Evolutionary conservation across 2,329 filamentous ascomycete genomes (phyloP), one percentile per base, ranked within the genome.

Genomic region (Fusarium mangiferae): DNA sequence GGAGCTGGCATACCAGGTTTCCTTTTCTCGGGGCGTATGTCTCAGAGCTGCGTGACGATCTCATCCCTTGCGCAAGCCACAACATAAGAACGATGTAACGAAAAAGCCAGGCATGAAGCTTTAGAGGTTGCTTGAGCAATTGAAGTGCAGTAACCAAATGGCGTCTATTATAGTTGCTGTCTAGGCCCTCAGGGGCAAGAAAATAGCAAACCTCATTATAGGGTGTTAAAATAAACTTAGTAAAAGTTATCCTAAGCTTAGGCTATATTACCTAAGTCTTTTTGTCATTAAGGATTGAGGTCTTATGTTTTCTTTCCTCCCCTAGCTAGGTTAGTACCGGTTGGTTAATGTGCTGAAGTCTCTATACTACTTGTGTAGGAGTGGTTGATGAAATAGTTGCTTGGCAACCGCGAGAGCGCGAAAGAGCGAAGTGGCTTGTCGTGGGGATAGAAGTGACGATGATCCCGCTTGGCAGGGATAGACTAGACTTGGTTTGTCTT

Each of bases 31-130:
- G 52, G n/a, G 52, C 30, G 49, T 49, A 68, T 74, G 72, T 74
- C 72, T 74, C 68, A 68, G 55, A 52, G 52, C 42, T 70, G 55
- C 54, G 46, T 54, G 39, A 66, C 60, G 30, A 41, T 46, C 35
- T 35, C 54, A 42, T 51, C 68, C 72, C 68, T 75, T 61, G 30
- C 56, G 68, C 44, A 73, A 75, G 68, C 72, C 72, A 75, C 72
- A 44, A 24, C 44, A 64, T 59, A 51, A 55, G 46, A 61, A 41
- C 54, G 39, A 74, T 63, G 57, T 72, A 66, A 70, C 69, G 35
- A 42, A 36, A 36, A 42, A 5, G n/a, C 24, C 22, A 17, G n/a
- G 17, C 28, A 48, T 35, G 42, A 52, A 52, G 26, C 2, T 42
- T 70, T 28, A 30, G 3, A 30, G 35, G 15, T 15, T 41, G 30